phyloP scores from a whole-genome alignment of 805 yeast species.

The Saturnispora saitoi region DNA sequence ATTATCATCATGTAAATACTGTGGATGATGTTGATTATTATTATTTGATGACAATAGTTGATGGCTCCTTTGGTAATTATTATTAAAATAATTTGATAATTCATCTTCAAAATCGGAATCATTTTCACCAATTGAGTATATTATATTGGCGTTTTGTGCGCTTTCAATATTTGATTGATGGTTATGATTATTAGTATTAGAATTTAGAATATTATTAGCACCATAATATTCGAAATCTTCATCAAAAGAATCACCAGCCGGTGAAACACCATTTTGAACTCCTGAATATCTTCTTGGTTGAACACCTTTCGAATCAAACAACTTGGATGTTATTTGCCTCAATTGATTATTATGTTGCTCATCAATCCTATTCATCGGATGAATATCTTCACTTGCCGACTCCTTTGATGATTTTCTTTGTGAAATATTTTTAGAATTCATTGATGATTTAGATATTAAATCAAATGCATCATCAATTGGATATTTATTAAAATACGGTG shows the following conservation, averaged over 20 bases:
- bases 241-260: slow-evolving; percentile 41
- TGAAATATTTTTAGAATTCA: slow-evolving; percentile 14
- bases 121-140: slow-evolving; percentile 12
- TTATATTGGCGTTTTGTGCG: slow-evolving; percentile 2
- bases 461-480: slow-evolving; percentile 12
- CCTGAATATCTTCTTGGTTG: slow-evolving; percentile 69
- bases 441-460: slow-evolving; percentile 17
- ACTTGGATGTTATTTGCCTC: slow-evolving; percentile 56
- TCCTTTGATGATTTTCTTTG: slow-evolving; percentile 10
- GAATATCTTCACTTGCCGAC: slow-evolving; percentile 4
- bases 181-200: neutral
- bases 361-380: slow-evolving; percentile 4
- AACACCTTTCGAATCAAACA: slow-evolving; percentile 65
- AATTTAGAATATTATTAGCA: slow-evolving; percentile 4
- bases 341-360: slow-evolving; percentile 18
- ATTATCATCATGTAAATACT: neutral
- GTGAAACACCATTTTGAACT: slow-evolving; percentile 28
- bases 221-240: slow-evolving; percentile 33
- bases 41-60: neutral
- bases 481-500: slow-evolving; percentile 6
- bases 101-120: slow-evolving; percentile 26
- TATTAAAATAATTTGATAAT: slow-evolving; percentile 10
- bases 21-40: neutral
- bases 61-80: neutral
- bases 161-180: neutral